Conservation (phyloP, 1,284 basidiomycete genomes). For the Leccinum subrobustum region DNA sequence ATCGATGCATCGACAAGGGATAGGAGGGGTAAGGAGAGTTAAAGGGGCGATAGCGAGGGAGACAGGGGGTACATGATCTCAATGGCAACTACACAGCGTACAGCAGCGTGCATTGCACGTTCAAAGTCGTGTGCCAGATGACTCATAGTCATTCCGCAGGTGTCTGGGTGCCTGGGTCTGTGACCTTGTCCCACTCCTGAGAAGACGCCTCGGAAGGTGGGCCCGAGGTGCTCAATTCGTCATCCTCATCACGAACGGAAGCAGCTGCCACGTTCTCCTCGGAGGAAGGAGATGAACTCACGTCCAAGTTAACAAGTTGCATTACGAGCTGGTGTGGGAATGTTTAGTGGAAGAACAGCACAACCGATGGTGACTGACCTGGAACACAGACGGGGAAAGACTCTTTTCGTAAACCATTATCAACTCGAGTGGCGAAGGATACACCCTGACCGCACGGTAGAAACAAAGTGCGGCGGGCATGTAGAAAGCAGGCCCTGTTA, state of each 20-base stretch:
- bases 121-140: slow-evolving; percentile 30
- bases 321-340: slow-evolving; percentile 64
- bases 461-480: slow-evolving; percentile 87
- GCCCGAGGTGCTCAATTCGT: slow-evolving; percentile 58
- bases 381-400: slow-evolving; percentile 84
- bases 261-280: slow-evolving; percentile 29
- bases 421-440: slow-evolving; percentile 90
- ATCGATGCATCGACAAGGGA: slow-evolving; percentile 37
- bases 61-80: slow-evolving; percentile 24
- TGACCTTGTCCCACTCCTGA: slow-evolving; percentile 83
- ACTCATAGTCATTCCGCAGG: slow-evolving; percentile 39
- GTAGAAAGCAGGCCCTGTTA: slow-evolving; percentile 72
- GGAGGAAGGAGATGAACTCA: slow-evolving; percentile 63
- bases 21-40: slow-evolving; percentile 22
- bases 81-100: slow-evolving; percentile 34
- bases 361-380: slow-evolving; percentile 44
- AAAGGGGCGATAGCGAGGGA: slow-evolving; percentile 19
- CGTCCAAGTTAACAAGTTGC: slow-evolving; percentile 86
- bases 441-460: slow-evolving; percentile 92
- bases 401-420: slow-evolving; percentile 94
- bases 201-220: slow-evolving; percentile 81
- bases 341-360: slow-evolving; percentile 1
- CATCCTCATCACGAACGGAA: slow-evolving; percentile 41
- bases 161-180: slow-evolving; percentile 62
- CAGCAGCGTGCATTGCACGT: slow-evolving; percentile 32